Evolutionary conservation across 164 flowering plant species (phyloP).

Genomic region (Nymphaea colorata): DNA sequence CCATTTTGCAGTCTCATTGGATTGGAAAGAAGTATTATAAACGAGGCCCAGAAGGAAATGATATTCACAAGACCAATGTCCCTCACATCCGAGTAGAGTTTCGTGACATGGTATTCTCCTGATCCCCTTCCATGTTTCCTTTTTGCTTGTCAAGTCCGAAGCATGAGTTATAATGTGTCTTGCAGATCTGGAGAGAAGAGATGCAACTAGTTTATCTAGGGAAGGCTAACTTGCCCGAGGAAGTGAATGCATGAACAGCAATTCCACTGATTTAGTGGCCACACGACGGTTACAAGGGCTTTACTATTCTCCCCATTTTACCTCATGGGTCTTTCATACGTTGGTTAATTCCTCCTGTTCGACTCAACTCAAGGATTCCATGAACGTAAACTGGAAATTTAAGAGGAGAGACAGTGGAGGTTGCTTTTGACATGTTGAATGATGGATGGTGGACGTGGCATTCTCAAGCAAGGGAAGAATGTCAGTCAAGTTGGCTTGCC

Average conservation of each 20-base stretch:
- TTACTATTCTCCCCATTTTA: not conserved
- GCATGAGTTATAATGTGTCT: not conserved
- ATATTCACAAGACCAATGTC: slow-evolving; percentile 90
- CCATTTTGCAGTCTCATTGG: slow-evolving; percentile 67
- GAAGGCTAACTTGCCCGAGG: slow-evolving; percentile 41
- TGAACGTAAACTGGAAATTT: too few relatives aligned
- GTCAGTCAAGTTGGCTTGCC: too few relatives aligned
- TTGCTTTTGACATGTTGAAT: too few relatives aligned
- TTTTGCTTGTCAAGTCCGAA: not conserved
- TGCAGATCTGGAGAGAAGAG: slow-evolving; percentile 92
- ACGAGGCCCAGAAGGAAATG: slow-evolving; percentile 94
- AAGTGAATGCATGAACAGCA: slow-evolving; percentile 26
- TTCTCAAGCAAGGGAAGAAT: too few relatives aligned
- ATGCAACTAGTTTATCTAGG: slow-evolving; percentile 81
- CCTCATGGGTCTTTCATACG: not conserved
- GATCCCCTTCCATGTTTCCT: not conserved
- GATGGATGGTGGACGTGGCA: too few relatives aligned
- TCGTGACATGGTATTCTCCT: slow-evolving; percentile 57
- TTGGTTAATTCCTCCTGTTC: not conserved
- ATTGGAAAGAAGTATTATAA: slow-evolving; percentile 76
- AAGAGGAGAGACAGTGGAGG: too few relatives aligned
- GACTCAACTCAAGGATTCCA: not conserved
- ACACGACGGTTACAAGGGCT: not conserved
- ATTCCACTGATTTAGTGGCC: not conserved
- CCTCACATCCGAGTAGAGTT: slow-evolving; percentile 92